Evolutionary conservation across 192 early-diverging fungal species (phyloP), one percentile per base, ranked within the genome.

Genomic region (Entomortierella lignicola): DNA sequence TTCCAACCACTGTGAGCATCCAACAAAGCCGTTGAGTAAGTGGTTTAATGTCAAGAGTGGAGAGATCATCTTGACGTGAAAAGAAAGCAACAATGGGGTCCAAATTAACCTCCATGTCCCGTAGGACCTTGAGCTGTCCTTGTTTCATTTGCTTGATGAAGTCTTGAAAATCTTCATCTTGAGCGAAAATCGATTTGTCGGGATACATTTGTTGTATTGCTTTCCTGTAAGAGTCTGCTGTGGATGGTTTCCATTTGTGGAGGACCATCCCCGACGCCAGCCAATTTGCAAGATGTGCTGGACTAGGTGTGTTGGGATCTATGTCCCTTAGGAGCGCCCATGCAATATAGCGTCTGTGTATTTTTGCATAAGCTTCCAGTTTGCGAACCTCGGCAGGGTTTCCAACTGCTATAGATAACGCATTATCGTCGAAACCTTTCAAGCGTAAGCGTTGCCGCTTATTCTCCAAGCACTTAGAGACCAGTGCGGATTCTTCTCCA

Each of bases 401-500:
- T 26, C 53, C 54, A 4, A 57, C 21, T 2, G 34, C 44, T 8
- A 61, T 23, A 0, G 59, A 29, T 27, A 18, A 6, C 1, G 59
- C 32, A 15, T 17, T 29, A 29, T 7, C 18, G 15, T 63, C 48
- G 39, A 34, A 63, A n/a, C 60, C 60, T 32, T 63, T 51, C 0
- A 15, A 12, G 13, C 8, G 11, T 29, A 54, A 6, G 6, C 25
- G 6, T 54, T 29, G 21, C 54, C 48, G 56, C 48, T 69, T 39
- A 72, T 32, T 13, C 62, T 56, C 70, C 70, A 72, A 34, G 70
- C 55, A 1, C 26, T 12, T 17, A 72, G 18, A 0, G 55, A 64
- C 70, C 70, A 72, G n/a, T 60, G 55, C 0, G 62, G 60, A 29
- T 72, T 72, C 70, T 64, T 72, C 18, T 2, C 43, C 25, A 72